These are phyloP conservation scores for Eurotiales sp. DNA, from an alignment of 2,329 filamentous ascomycete genomes.

Conservation along the genomic window DNA sequence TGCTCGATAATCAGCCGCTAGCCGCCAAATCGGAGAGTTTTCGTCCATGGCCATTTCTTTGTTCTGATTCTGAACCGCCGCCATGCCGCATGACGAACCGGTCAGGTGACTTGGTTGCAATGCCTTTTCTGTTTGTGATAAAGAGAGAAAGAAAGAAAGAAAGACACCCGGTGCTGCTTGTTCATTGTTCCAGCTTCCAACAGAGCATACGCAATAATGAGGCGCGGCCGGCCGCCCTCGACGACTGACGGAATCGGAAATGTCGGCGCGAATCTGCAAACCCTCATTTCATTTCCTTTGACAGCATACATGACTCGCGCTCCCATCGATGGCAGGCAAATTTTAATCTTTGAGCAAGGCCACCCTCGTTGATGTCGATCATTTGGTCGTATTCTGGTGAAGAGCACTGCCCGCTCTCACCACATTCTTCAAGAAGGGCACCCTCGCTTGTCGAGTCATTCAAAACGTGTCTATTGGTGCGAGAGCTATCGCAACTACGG, in stretches of 20 bases:
- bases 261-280: background rate
- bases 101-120: constrained; percentile 13
- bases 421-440: background rate
- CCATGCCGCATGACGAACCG: constrained; percentile 14
- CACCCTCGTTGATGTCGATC: background rate
- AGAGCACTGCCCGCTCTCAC: background rate
- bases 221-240: too few species aligned
- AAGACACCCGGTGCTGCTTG: background rate
- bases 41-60: constrained; percentile 8
- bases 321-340: background rate
- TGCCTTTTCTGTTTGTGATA: background rate
- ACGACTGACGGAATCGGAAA: background rate
- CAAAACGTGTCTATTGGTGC: background rate
- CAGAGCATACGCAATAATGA: background rate
- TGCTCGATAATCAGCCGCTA: constrained; percentile 11
- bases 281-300: background rate
- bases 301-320: background rate
- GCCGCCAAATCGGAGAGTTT: constrained; percentile 12
- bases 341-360: background rate
- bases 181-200: background rate
- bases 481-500: background rate
- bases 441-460: background rate
- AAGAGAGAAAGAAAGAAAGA: background rate
- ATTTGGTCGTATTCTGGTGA: background rate
- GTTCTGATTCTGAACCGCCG: constrained; percentile 4